Base-by-base conservation (phyloP, 441 rosid species). In the Viola pubescens region DNA sequence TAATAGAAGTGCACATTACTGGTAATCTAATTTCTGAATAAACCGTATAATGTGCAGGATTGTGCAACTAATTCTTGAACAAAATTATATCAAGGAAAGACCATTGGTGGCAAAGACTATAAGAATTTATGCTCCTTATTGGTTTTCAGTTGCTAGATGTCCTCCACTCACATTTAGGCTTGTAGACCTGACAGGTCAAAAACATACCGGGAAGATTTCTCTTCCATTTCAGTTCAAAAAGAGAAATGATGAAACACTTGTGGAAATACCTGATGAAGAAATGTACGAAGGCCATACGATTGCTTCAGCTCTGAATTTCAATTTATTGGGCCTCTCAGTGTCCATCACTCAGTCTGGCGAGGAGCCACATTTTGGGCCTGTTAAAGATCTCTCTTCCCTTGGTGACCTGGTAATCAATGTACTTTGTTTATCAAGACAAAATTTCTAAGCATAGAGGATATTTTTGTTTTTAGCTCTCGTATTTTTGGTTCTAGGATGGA, bases 281-380 rank as follows among this genome's bases (percentile, higher is more conserved):
- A 78, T 91, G 60, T 71, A 75, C 70, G 88, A 83, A 73, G 96
- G 97, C 53, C 75, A 79, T 79, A 91, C 98, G 57, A 91, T 94
- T 78, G 96, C 95, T 69, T 94, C 99, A 44, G 81, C 87, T 41
- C 74, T 94, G 77, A 94, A 94, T 79, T 94, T 91, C 70, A 87
- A 84, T 48, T 44, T 71, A 48, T 58, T 79, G 71, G 89, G 96
- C 53, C 79, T 94, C 13, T 87, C 92, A 63, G 91, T 80, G 52
- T 81, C 97, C 61, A 69, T 89, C 68, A 63, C 82, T 59, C 81
- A 70, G 54, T 64, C 77, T 65, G 76, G 79, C 67, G 73, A 69
- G 61, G 85, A 81, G 3, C 62, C 58, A 71, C 79, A 67, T 60
- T 73, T 79, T 77, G 98, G 95, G 70, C 89, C 96, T 34, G 75